These are phyloP conservation scores for Nicotiana noctiflora DNA, from an alignment of 257 asterid species.

Conservation along the genomic window DNA sequence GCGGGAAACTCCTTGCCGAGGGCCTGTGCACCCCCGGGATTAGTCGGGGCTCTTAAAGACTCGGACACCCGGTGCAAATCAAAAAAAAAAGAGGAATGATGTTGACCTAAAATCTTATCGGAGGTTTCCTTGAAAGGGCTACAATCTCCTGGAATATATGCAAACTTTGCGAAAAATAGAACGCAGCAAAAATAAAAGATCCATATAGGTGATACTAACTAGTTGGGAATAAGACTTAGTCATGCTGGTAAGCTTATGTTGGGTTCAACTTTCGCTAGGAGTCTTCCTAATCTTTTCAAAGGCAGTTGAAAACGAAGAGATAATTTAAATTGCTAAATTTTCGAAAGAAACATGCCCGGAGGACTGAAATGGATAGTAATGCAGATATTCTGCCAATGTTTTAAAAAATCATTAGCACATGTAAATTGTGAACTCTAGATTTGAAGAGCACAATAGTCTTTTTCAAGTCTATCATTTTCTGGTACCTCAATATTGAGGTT, in stretches of 20 bases:
- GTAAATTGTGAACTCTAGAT: neutral
- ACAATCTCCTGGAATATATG: neutral
- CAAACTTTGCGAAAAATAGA: neutral
- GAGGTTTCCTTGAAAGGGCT: neutral
- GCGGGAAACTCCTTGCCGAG: too few species aligned
- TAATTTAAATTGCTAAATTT: neutral
- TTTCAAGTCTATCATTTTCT: neutral
- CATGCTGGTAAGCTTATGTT: neutral
- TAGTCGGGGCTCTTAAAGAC: too few species aligned
- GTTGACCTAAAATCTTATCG: neutral
- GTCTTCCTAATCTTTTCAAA: neutral
- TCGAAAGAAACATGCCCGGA: neutral
- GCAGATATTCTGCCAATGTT: neutral
- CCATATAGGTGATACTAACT: neutral
- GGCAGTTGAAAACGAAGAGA: neutral
- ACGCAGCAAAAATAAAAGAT: neutral
- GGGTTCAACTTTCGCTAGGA: neutral
- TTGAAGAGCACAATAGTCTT: neutral
- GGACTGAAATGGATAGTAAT: neutral
- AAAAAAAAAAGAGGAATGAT: neutral
- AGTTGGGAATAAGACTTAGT: neutral
- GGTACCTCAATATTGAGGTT: neutral
- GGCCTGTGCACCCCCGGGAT: too few species aligned
- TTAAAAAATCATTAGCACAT: neutral
- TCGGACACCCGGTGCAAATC: too few species aligned